Evolutionary conservation across 768 basidiomycete genomes (phyloP), one percentile per base, ranked within the genome.

Genomic region (Lactifluus rugatus): DNA sequence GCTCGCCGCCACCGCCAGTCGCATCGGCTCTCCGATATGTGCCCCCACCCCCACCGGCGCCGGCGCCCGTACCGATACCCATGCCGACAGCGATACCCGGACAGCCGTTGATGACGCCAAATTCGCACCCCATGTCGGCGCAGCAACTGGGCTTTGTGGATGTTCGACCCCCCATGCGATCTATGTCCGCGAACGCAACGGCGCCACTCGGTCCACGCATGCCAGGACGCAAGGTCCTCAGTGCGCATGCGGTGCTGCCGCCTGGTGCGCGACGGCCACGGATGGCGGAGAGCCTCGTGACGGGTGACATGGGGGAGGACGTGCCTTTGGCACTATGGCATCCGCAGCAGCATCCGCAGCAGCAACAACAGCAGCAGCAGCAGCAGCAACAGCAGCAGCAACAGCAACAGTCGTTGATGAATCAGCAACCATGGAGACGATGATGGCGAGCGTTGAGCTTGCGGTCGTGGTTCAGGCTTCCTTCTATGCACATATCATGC

Each of bases 251-350:
- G 17, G 74, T 78, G 10, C 61, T 72, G 19, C 67, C 76, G 21
- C 60, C 57, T 4, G 70, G 74, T 54, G 72, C 70, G 17, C 66
- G 69, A 58, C 73, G 76, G 61, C 75, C 76, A 41, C 74, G 74
- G 64, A 72, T 74, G 28, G 72, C 74, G 51, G 75, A 78, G 52
- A 69, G 71, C n/a, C 56, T 64, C 21, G 39, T 65, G 32, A n/a
- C 66, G 21, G 36, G 19, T 63, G 68, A 49, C 63, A 55, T 70
- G 26, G 86, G 90, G 66, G 89, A 91, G 67, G 89, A 91, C 66
- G 73, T 89, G 39, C 89, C 89, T 19, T 74, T 92, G 48, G 87
- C 89, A 19, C 70, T 88, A 56, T 89, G 82, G 77, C 87, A 89
- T 69, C 86, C 85, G 66, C 58, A 61, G 49, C 54, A 61, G 52